These are phyloP conservation scores for Daedalea quercina DNA, from an alignment of 768 basidiomycete genomes.

Conservation along the genomic window DNA sequence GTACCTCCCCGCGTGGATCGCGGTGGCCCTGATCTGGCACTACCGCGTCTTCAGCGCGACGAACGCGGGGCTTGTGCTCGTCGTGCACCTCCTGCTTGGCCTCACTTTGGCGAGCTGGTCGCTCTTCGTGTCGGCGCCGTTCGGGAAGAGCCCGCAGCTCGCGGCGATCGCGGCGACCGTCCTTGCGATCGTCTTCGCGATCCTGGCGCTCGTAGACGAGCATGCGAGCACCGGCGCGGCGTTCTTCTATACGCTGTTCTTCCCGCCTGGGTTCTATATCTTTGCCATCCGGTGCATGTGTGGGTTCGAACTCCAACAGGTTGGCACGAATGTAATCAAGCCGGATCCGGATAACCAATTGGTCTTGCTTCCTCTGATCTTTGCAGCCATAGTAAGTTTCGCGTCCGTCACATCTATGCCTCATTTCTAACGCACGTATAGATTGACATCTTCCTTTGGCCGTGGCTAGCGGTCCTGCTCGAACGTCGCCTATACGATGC, in stretches of 20 bases:
- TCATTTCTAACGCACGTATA: slow-evolving; percentile 17
- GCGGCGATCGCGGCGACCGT: slow-evolving; percentile 65
- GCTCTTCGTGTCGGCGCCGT: slow-evolving; percentile 62
- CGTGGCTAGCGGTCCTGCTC: slow-evolving; percentile 50
- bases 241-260: slow-evolving; percentile 60
- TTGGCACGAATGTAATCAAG: slow-evolving; percentile 46
- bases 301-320: slow-evolving; percentile 57
- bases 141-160: slow-evolving; percentile 67
- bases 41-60: slow-evolving; percentile 59
- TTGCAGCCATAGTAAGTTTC: slow-evolving; percentile 58
- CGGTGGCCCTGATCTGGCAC: slow-evolving; percentile 60
- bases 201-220: slow-evolving; percentile 53
- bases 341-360: slow-evolving; percentile 57
- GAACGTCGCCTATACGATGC: slow-evolving; percentile 63
- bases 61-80: slow-evolving; percentile 51
- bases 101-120: slow-evolving; percentile 66
- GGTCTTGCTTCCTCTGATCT: slow-evolving; percentile 48
- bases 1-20: slow-evolving; percentile 75
- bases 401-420: neutral
- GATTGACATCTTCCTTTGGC: slow-evolving; percentile 74
- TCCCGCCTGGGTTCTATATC: slow-evolving; percentile 72
- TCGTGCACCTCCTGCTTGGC: slow-evolving; percentile 61
- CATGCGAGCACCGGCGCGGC: slow-evolving; percentile 34
- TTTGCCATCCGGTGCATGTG: slow-evolving; percentile 63
- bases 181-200: slow-evolving; percentile 56